phyloP scores from a whole-genome alignment of 1,139 yeast genomes.

The Tardiomyces depauwii region DNA sequence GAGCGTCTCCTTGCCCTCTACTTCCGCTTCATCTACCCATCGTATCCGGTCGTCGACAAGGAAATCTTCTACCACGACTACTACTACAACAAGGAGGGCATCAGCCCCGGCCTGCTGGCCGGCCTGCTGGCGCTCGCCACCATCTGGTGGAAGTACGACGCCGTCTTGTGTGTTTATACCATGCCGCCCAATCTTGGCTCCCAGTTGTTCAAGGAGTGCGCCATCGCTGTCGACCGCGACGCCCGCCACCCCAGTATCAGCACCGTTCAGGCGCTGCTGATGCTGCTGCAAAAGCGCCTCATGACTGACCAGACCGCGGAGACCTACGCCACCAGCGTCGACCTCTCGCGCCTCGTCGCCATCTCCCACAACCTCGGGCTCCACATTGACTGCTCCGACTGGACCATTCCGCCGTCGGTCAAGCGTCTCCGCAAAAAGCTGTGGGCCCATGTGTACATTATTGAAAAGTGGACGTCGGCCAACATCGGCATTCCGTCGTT shows the following conservation, averaged over 20 bases:
- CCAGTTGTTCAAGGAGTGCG: conserved; percentile 22
- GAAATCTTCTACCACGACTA: conserved; percentile 23
- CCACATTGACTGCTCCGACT: conserved; percentile 24
- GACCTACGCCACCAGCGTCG: conserved; percentile 19
- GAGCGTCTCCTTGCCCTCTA: conserved; percentile 25
- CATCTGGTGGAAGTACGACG: conserved; percentile 29
- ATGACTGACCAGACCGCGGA: conserved; percentile 25
- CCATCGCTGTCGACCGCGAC: conserved; percentile 23
- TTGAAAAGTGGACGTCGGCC: conserved; percentile 27
- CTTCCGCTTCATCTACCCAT: conserved; percentile 26
- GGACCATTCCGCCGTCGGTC: conserved; percentile 23
- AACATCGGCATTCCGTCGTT: conserved; percentile 24
- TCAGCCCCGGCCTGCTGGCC: conserved; percentile 24
- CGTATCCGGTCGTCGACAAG: conserved; percentile 27
- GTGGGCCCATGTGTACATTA: conserved; percentile 26
- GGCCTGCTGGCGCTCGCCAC: conserved; percentile 27
- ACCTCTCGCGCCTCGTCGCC: conserved; percentile 23
- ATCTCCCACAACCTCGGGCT: conserved; percentile 25
- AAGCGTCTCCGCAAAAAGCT: conserved; percentile 22
- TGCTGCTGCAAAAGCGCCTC: conserved; percentile 24
- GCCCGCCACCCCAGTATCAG: conserved; percentile 29
- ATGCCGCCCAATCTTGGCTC: conserved; percentile 22
- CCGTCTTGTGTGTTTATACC: conserved; percentile 22
- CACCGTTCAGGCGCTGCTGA: conserved; percentile 33
- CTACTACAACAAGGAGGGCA: conserved; percentile 17